Percentiles rank a stretch among this genome's conserved stretches.
phyloP scores from a whole-genome alignment of 768 basidiomycete species.

The Leccinum aurantiacum region DNA sequence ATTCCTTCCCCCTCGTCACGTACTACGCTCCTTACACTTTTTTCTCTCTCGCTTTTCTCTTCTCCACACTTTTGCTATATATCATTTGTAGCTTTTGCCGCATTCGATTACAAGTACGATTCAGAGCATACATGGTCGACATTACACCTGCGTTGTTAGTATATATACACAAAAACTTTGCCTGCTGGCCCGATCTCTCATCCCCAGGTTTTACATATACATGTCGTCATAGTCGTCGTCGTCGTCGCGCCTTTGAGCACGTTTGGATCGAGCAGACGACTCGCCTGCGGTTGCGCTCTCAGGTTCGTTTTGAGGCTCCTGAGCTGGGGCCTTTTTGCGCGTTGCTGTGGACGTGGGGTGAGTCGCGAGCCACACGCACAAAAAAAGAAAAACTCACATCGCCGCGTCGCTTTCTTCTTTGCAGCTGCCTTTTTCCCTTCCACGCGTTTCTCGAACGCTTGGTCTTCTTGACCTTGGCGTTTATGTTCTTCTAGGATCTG shows the following conservation, averaged over 20 bases:
- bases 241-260: constrained; percentile 11
- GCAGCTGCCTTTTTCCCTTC: constrained; percentile 80
- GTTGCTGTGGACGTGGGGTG: constrained; percentile 17
- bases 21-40: neutral
- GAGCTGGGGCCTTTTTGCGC: constrained; percentile 31
- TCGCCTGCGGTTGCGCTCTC: constrained; percentile 1
- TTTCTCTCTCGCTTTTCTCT: neutral
- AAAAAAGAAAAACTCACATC: constrained; percentile 32
- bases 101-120: constrained; percentile 7
- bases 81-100: constrained; percentile 14
- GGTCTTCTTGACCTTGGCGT: constrained; percentile 87
- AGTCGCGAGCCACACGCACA: neutral
- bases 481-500: constrained; percentile 85
- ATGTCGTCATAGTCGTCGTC: constrained; percentile 27
- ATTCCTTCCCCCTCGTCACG: neutral
- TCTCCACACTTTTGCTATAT: neutral
- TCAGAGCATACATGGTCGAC: constrained; percentile 10
- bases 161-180: neutral
- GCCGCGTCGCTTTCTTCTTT: constrained; percentile 63
- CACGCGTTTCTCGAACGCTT: constrained; percentile 84
- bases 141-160: constrained; percentile 8
- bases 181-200: neutral
- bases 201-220: constrained; percentile 18
- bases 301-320: constrained; percentile 19
- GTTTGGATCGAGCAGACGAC: constrained; percentile 6